Evolutionary conservation across 2,329 filamentous ascomycete genomes (phyloP).

Genomic region (Colletotrichum sp.): DNA sequence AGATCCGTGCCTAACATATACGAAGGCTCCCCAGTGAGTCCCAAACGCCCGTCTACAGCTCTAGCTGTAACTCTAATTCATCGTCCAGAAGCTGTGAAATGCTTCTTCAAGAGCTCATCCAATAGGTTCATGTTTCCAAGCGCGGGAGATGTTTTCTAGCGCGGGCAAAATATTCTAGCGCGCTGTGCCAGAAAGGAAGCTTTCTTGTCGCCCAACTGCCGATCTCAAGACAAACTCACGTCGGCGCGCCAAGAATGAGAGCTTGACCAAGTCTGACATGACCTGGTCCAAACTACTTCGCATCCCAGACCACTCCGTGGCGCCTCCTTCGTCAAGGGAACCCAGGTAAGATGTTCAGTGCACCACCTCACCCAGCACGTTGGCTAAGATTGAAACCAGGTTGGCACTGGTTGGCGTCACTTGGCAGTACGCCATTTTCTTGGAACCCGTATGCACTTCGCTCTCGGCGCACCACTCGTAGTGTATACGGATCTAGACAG

Average conservation of each 20-base stretch:
- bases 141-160: not conserved
- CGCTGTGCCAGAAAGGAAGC: not conserved
- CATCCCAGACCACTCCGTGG: not conserved
- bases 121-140: not conserved
- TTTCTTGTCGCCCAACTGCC: slow-evolving; percentile 7
- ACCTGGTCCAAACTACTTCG: not conserved
- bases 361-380: not conserved
- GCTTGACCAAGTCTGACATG: not conserved
- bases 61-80: not conserved
- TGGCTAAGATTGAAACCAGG: slow-evolving; percentile 3
- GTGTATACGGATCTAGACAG: not conserved
- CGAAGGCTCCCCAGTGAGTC: not conserved
- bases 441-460: slow-evolving; percentile 1
- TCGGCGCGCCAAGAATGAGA: not conserved
- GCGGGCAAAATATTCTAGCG: slow-evolving; percentile 8
- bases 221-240: not conserved
- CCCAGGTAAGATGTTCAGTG: not conserved
- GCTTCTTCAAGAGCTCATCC: not conserved
- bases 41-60: not conserved
- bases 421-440: slow-evolving; percentile 13
- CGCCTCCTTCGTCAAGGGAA: not conserved
- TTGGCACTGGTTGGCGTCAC: not conserved
- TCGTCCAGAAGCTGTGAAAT: not conserved
- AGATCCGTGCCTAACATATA: not conserved
- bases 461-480: not conserved